Conservation (phyloP, 1,284 basidiomycete species). For the Apiotrichum domesticum region DNA sequence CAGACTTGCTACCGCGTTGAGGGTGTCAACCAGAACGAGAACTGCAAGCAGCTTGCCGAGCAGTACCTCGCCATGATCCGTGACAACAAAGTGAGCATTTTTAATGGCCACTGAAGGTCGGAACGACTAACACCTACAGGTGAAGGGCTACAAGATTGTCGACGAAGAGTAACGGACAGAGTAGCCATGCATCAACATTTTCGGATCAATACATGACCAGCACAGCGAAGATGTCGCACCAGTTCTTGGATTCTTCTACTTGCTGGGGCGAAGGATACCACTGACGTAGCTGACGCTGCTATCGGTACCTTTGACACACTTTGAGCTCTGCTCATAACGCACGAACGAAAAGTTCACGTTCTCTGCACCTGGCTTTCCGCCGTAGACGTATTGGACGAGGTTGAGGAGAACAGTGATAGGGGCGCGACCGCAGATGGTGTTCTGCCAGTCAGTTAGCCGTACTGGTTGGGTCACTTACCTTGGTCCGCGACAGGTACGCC, state of each 20-base stretch:
- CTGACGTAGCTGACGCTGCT: conserved; percentile 95
- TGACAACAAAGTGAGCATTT: conserved; percentile 70
- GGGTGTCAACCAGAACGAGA: conserved; percentile 85
- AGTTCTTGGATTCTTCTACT: background rate
- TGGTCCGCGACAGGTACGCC: conserved; percentile 67
- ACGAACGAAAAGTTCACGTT: conserved; percentile 59
- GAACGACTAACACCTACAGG: conserved; percentile 35
- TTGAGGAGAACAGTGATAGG: conserved; percentile 88
- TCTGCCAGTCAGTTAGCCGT: conserved; percentile 49
- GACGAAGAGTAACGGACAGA: conserved; percentile 41
- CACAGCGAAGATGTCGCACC: background rate
- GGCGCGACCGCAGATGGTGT: conserved; percentile 95
- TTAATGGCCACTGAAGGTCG: no score
- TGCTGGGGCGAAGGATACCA: conserved; percentile 45
- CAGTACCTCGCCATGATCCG: conserved; percentile 76
- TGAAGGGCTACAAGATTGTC: conserved; percentile 56
- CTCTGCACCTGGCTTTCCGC: conserved; percentile 39
- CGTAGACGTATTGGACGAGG: conserved; percentile 61
- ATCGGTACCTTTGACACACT: conserved; percentile 62
- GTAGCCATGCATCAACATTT: conserved; percentile 19
- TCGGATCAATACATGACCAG: background rate
- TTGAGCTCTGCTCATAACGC: conserved; percentile 84
- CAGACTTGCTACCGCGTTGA: conserved; percentile 86
- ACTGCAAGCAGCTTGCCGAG: conserved; percentile 79
- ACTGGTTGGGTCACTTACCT: conserved; percentile 24